phyloP scores from a whole-genome alignment of 1,284 basidiomycete genomes.

The Ustilago cynodontis region DNA sequence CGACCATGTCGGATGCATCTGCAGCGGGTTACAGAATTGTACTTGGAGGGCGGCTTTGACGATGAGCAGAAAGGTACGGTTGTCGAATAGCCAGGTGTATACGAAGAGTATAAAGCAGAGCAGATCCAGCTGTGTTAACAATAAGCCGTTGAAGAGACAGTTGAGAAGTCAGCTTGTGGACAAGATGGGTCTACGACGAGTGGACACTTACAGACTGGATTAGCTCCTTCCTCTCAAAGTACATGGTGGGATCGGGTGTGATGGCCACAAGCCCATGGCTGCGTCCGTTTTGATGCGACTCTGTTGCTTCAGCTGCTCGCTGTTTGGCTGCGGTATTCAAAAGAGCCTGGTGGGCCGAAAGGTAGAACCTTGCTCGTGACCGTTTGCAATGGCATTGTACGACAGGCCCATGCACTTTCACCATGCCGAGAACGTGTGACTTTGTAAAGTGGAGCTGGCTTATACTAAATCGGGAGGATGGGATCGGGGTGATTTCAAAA shows the following conservation, averaged over 20 bases:
- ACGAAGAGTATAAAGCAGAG: constrained; percentile 56
- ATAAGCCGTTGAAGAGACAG: not conserved
- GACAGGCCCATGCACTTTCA: constrained; percentile 14
- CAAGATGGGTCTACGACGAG: not conserved
- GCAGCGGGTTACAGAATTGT: constrained; percentile 50
- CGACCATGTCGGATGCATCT: constrained; percentile 44
- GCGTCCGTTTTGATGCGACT: not conserved
- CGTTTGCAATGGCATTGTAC: not conserved
- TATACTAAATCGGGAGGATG: not conserved
- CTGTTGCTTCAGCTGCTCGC: not conserved
- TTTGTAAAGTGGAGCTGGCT: not conserved
- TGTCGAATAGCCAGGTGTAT: constrained; percentile 58
- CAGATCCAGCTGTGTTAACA: constrained; percentile 46
- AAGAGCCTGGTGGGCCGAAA: not conserved
- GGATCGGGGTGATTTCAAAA: constrained; percentile 6
- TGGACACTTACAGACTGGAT: constrained; percentile 43
- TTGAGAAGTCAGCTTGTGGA: not conserved
- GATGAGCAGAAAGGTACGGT: constrained; percentile 42
- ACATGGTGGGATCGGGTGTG: constrained; percentile 26
- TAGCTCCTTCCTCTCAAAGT: constrained; percentile 53
- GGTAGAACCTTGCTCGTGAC: not conserved
- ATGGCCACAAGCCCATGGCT: constrained; percentile 19
- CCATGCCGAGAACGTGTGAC: not conserved
- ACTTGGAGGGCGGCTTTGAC: constrained; percentile 49
- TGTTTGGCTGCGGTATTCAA: not conserved